Conservation (phyloP, 139 green algal species). For the Prasinococcaceae sp. region DNA sequence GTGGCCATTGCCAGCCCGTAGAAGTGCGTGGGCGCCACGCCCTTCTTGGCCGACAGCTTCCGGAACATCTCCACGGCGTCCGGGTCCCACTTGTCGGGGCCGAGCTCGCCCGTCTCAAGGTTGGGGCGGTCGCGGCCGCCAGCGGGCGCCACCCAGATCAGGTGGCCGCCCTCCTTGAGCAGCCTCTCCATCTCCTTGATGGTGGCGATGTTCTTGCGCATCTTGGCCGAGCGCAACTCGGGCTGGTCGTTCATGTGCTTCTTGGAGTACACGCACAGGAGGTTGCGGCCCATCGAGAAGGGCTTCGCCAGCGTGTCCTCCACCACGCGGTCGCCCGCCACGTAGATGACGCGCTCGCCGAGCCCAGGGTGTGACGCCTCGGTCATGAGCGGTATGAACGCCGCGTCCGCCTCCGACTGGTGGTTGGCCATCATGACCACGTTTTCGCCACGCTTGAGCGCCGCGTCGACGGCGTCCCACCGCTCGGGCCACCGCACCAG, state of each 20-base stretch:
- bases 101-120: conserved; percentile 9
- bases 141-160: conserved; percentile 86
- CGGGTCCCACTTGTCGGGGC: conserved; percentile 56
- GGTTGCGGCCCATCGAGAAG: conserved; percentile 98
- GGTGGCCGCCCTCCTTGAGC: conserved; percentile 42
- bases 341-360: conserved; percentile 44
- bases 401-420: conserved; percentile 94
- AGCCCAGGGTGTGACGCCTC: conserved; percentile 59
- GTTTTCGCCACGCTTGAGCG: conserved; percentile 64
- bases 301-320: conserved; percentile 89
- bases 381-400: conserved; percentile 86
- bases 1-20: conserved; percentile 85
- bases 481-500: conserved; percentile 45
- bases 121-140: conserved; percentile 73
- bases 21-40: conserved; percentile 53
- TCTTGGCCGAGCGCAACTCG: conserved; percentile 66
- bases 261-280: conserved; percentile 97
- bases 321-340: conserved; percentile 84
- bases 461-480: conserved; percentile 29
- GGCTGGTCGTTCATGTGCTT: conserved; percentile 90
- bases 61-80: conserved; percentile 83
- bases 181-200: conserved; percentile 31
- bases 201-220: conserved; percentile 73
- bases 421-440: conserved; percentile 96
- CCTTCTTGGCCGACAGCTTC: conserved; percentile 39